Base-by-base conservation (phyloP, 2,329 filamentous ascomycete species). In the Plectosphaerella sp. region DNA sequence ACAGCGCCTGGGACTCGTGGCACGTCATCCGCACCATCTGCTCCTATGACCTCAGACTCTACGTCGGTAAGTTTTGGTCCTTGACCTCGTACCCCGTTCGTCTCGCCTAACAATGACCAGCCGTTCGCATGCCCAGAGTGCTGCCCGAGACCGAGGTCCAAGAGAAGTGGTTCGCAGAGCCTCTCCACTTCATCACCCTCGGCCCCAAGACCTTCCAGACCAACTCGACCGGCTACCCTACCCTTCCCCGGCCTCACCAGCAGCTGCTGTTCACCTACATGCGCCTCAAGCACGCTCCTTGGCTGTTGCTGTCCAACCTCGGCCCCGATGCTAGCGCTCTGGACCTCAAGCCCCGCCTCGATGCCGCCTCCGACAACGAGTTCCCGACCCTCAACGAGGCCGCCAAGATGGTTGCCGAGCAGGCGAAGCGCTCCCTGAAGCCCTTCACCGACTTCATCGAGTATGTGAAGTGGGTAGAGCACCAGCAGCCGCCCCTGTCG, bases 1-100 rank as follows among this genome's bases (percentile, higher is more conserved):
- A 90, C 68, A 86, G 86, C 50, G 80, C 86, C 3, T 99, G 95
- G 95, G 92, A 97, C 69, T 87, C 88, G 1, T 99, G 94, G 94
- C 87, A 99, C 67, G 78, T 87, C 20, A 88, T 99, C 62, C 82
- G 94, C 50, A 87, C 86, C 50, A 76, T 91, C 52, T 97, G 91
- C 79, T 88, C 86, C 72, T 97, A 99, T 71, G 87, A 87, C 68
- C 72, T 80, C 52, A 83, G 91, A 66, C 77, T 99, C 37, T 87
- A 84, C 62, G 83, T 97, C 69, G 89, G 93, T 96, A 86, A 75
- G 90, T 66, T 20, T 16, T n/a, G 8, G 7, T 35, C 41, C 41
- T 22, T 22, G 22, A 43, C 11, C 15, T 16, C 16, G 2, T 9
- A 39, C 52, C 25, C 24, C 12, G 3, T 6, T 25, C 4, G 14